These are phyloP conservation scores for Vaccinium vitisidaea DNA, from an alignment of 148 eudicot genomes.

Conservation along the genomic window DNA sequence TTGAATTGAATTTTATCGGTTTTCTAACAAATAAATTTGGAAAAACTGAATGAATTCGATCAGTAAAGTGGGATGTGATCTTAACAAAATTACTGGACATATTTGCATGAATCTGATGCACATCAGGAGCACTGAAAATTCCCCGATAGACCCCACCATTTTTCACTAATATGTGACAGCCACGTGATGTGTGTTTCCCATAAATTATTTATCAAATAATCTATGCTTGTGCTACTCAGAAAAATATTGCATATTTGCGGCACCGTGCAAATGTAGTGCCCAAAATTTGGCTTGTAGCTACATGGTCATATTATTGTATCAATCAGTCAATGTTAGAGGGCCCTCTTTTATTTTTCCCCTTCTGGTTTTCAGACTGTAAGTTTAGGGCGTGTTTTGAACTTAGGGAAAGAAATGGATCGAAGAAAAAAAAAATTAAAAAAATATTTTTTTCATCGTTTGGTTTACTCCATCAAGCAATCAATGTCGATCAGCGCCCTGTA, in stretches of 20 bases:
- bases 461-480: too few relatives aligned
- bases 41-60: too few relatives aligned
- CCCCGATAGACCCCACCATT: not conserved
- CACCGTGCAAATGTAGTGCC: not conserved
- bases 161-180: not conserved
- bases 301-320: not conserved
- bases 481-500: too few relatives aligned
- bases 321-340: not conserved
- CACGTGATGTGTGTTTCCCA: not conserved
- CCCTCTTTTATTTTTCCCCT: not conserved
- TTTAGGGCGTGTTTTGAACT: not conserved
- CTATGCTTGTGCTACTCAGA: not conserved
- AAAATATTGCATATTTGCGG: not conserved
- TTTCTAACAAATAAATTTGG: too few relatives aligned
- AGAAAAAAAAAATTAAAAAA: too few relatives aligned
- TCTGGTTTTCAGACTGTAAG: not conserved
- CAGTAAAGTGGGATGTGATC: too few relatives aligned
- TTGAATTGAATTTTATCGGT: too few relatives aligned
- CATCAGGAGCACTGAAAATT: not conserved
- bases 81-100: too few relatives aligned
- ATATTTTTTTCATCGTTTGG: too few relatives aligned
- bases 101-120: too few relatives aligned
- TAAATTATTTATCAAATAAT: not conserved
- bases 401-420: too few relatives aligned
- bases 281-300: not conserved